A percentile compares a stretch with the other conserved stretches of the same genome.
Evolutionary conservation across 495 filamentous ascomycete species (phyloP).

Genomic region (Amphirosellinia nigrospora): DNA sequence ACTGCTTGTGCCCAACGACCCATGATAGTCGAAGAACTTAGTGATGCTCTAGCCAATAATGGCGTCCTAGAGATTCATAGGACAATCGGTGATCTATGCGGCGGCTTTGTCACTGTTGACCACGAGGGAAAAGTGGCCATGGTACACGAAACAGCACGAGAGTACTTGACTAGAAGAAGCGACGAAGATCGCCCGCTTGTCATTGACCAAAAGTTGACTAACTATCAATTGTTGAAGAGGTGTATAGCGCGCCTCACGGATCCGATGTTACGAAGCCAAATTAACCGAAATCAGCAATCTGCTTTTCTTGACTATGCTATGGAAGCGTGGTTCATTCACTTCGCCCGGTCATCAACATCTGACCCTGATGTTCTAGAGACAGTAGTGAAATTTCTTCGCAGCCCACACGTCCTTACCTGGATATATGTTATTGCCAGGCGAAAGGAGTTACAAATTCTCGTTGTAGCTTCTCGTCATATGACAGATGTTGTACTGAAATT

Average conservation of each 20-base stretch:
- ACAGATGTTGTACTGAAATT: conserved; percentile 7
- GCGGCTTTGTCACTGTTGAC: conserved; percentile 49
- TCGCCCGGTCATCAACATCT: not conserved
- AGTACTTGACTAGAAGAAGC: conserved; percentile 39
- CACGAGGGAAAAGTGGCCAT: conserved; percentile 41
- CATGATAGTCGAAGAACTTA: conserved; percentile 42
- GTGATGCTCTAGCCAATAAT: conserved; percentile 32
- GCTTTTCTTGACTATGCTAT: conserved; percentile 36
- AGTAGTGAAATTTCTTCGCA: conserved; percentile 13
- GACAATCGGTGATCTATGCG: conserved; percentile 44
- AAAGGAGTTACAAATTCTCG: conserved; percentile 1
- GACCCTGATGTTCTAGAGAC: not conserved
- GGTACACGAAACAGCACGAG: conserved; percentile 54
- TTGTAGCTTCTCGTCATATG: conserved; percentile 17
- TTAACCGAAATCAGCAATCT: conserved; percentile 11
- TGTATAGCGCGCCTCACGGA: conserved; percentile 36
- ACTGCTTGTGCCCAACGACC: conserved; percentile 36
- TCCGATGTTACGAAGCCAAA: conserved; percentile 29
- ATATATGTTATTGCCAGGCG: conserved; percentile 26
- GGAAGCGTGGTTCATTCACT: conserved; percentile 41
- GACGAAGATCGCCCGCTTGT: conserved; percentile 25
- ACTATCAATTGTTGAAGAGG: conserved; percentile 24
- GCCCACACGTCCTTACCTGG: conserved; percentile 24
- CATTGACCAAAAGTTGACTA: conserved; percentile 1
- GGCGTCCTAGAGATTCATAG: conserved; percentile 42